phyloP scores from a whole-genome alignment of 2,329 filamentous ascomycete species.

The Penicillium sumatraense region DNA sequence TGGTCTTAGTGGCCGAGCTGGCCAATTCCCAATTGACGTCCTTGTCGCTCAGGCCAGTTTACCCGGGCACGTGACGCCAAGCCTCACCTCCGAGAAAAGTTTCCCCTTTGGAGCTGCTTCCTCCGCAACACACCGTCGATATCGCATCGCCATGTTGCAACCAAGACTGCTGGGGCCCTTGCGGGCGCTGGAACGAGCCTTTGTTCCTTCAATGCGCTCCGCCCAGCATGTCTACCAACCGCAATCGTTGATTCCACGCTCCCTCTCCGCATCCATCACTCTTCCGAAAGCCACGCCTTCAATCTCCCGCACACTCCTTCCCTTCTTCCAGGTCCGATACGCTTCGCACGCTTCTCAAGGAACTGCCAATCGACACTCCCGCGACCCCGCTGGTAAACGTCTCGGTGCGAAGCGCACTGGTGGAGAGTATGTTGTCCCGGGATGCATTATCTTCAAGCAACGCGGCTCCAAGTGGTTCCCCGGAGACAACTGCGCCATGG shows the following conservation, averaged over 20 bases:
- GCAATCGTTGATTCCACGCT: conserved; percentile 35
- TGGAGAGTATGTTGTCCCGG: conserved; percentile 90
- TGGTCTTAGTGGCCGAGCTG: neutral
- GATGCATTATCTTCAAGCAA: conserved; percentile 98
- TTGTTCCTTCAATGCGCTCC: conserved; percentile 37
- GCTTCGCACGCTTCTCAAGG: conserved; percentile 69
- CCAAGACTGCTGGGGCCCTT: conserved; percentile 46
- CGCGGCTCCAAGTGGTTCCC: conserved; percentile 93
- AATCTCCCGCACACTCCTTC: conserved; percentile 37
- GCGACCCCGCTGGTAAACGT: conserved; percentile 78
- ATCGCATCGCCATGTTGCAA: conserved; percentile 44
- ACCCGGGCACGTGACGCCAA: conserved; percentile 35
- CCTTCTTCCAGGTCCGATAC: conserved; percentile 58
- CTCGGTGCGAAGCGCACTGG: conserved; percentile 92
- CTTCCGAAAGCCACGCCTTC: conserved; percentile 31
- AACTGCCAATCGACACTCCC: conserved; percentile 68
- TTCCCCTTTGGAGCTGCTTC: conserved; percentile 27
- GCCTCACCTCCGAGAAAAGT: conserved; percentile 32
- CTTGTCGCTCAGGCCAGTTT: conserved; percentile 36
- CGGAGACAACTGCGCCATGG: conserved; percentile 93
- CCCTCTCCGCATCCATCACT: conserved; percentile 31
- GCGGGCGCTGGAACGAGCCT: conserved; percentile 42
- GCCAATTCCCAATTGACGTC: conserved; percentile 6
- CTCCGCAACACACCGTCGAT: conserved; percentile 17
- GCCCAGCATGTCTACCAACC: conserved; percentile 30